Percentiles rank a stretch among this genome's conserved stretches.
Conservation (phyloP, 2,329 filamentous ascomycete genomes). For the Penicillium verrucosum region DNA sequence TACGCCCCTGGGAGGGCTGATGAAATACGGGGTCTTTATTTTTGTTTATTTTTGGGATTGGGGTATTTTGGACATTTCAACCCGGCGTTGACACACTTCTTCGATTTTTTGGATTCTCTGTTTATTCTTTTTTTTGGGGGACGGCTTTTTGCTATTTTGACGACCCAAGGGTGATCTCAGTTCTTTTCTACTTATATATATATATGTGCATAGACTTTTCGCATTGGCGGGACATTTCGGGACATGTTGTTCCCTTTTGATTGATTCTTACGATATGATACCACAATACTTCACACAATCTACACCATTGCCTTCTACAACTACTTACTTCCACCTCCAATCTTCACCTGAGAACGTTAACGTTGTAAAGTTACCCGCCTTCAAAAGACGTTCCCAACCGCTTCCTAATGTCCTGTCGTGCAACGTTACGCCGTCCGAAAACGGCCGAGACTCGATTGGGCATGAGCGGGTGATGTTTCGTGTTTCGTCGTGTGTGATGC, state of each 20-base stretch:
- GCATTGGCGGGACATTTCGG: slow-evolving; percentile 14
- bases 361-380: background rate
- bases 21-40: slow-evolving; percentile 10
- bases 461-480: slow-evolving; percentile 8
- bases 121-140: slow-evolving; percentile 10
- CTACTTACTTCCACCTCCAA: background rate
- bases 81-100: slow-evolving; percentile 9
- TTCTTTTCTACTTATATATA: slow-evolving; percentile 1
- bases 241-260: slow-evolving; percentile 7
- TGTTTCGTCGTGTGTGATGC: slow-evolving; percentile 5
- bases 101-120: background rate
- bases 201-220: slow-evolving; percentile 13
- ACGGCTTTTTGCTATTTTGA: slow-evolving; percentile 7
- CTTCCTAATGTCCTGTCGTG: background rate
- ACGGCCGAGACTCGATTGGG: slow-evolving; percentile 1
- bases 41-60: background rate
- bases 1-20: slow-evolving; percentile 15
- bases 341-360: background rate
- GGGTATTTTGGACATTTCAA: slow-evolving; percentile 3
- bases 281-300: slow-evolving; percentile 6
- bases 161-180: slow-evolving; percentile 12
- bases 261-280: slow-evolving; percentile 25
- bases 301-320: slow-evolving; percentile 8
- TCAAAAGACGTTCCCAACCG: too few relatives aligned
- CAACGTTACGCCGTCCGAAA: slow-evolving; percentile 16